phyloP scores from a whole-genome alignment of 768 basidiomycete genomes.

The Amanita phalloides region DNA sequence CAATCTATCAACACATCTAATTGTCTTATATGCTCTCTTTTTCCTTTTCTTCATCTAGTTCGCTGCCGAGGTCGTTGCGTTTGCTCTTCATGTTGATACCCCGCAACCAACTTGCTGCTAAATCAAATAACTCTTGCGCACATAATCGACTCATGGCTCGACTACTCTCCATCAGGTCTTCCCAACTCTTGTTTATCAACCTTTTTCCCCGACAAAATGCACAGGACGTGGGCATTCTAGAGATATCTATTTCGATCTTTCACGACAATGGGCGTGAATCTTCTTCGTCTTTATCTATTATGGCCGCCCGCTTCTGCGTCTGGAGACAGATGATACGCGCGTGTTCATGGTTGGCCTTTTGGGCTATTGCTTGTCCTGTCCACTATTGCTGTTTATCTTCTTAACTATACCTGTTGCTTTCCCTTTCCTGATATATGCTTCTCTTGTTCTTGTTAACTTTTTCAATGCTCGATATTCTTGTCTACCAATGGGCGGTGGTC shows the following conservation, averaged over 20 bases:
- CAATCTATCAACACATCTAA: slow-evolving; percentile 3
- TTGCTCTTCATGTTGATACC: slow-evolving; percentile 20
- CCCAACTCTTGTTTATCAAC: slow-evolving; percentile 11
- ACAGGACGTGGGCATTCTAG: slow-evolving; percentile 9
- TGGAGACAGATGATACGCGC: slow-evolving; percentile 12
- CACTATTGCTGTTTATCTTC: slow-evolving; percentile 32
- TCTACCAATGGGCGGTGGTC: background rate
- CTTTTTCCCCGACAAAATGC: slow-evolving; percentile 14
- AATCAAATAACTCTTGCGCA: slow-evolving; percentile 9
- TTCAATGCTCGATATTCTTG: background rate
- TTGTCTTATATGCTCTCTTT: slow-evolving; percentile 3
- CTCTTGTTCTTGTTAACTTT: background rate
- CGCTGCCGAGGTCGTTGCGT: slow-evolving; percentile 8
- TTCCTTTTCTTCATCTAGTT: slow-evolving; percentile 6
- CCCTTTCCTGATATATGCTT: background rate
- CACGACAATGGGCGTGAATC: background rate
- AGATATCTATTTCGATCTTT: background rate
- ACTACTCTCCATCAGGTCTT: slow-evolving; percentile 5
- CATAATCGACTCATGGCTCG: slow-evolving; percentile 8
- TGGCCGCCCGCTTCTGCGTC: background rate
- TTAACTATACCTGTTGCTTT: slow-evolving; percentile 7
- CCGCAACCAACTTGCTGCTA: slow-evolving; percentile 12
- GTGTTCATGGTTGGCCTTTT: slow-evolving; percentile 24
- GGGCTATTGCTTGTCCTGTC: slow-evolving; percentile 51
- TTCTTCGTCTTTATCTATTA: slow-evolving; percentile 8